phyloP scores from a whole-genome alignment of 2,329 filamentous ascomycete species.

The Xylaria sp. region DNA sequence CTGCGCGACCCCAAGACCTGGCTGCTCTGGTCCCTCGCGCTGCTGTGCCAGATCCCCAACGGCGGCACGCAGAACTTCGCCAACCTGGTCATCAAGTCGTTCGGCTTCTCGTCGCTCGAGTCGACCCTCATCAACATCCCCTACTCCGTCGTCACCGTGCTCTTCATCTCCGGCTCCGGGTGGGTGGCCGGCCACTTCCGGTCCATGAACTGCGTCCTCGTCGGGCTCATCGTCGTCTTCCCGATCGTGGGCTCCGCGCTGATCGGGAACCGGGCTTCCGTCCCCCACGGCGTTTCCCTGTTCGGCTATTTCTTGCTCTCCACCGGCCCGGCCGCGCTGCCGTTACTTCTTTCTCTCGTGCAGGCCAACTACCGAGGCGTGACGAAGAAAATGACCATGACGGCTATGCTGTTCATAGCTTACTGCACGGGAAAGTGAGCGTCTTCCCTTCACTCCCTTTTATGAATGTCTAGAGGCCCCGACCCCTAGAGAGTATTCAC shows the following conservation, averaged over 20 bases:
- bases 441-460: neutral
- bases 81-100: constrained; percentile 59
- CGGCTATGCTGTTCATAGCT: constrained; percentile 56
- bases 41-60: constrained; percentile 62
- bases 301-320: constrained; percentile 62
- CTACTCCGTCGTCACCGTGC: constrained; percentile 55
- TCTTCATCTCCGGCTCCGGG: constrained; percentile 51
- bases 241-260: constrained; percentile 56
- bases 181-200: constrained; percentile 55
- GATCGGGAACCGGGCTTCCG: constrained; percentile 50
- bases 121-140: constrained; percentile 62
- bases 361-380: constrained; percentile 59
- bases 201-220: constrained; percentile 54
- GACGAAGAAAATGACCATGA: constrained; percentile 64
- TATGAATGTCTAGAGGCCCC: neutral
- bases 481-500: neutral
- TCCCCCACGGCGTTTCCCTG: constrained; percentile 49
- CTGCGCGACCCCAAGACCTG: constrained; percentile 62
- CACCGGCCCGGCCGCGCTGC: constrained; percentile 56
- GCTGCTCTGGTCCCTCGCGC: constrained; percentile 56
- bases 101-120: constrained; percentile 58
- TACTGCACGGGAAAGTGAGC: constrained; percentile 56
- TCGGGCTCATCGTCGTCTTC: constrained; percentile 52
- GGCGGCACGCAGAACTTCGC: constrained; percentile 63
- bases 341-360: constrained; percentile 57